A percentile compares a stretch with the other conserved stretches of the same genome.
These are phyloP conservation scores for Marchantia polymorpha DNA, from an alignment of 225 moss, liverwort and hornwort species.

Conservation along the genomic window DNA sequence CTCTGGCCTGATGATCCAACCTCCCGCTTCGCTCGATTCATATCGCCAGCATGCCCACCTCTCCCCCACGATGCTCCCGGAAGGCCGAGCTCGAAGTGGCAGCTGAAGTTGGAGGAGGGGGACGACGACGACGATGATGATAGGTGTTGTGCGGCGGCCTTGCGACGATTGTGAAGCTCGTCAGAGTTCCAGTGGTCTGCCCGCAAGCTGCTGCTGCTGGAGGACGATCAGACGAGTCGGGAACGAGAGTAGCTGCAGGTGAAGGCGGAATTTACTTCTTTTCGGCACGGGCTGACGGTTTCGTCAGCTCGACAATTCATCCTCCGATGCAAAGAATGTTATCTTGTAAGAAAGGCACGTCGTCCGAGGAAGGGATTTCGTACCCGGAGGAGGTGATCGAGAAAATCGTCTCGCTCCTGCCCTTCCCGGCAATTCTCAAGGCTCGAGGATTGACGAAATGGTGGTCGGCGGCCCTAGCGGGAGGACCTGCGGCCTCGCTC, in stretches of 20 bases:
- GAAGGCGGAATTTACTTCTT: neutral
- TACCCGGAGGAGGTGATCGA: constrained; percentile 1
- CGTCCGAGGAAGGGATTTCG: neutral
- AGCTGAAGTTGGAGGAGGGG: too few species aligned
- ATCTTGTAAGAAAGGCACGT: neutral
- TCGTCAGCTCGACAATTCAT: neutral
- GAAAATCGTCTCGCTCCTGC: neutral
- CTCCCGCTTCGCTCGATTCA: too few species aligned
- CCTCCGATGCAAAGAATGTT: neutral
- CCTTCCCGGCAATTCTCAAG: neutral
- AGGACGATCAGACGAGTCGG: neutral
- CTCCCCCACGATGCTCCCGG: too few species aligned
- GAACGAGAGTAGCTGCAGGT: neutral
- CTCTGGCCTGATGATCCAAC: too few species aligned
- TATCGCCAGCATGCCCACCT: too few species aligned
- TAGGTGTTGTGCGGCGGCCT: too few species aligned
- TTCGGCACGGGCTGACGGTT: neutral
- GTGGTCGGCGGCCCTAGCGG: neutral
- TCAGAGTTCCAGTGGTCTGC: too few species aligned
- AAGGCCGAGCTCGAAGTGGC: too few species aligned
- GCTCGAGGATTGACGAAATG: constrained; percentile 6
- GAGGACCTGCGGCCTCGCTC: neutral
- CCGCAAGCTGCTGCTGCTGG: too few species aligned
- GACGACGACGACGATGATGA: too few species aligned
- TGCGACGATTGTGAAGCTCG: too few species aligned